Evolutionary conservation across 768 basidiomycete species (phyloP).

Genomic region (Leccinum subgranulosum): DNA sequence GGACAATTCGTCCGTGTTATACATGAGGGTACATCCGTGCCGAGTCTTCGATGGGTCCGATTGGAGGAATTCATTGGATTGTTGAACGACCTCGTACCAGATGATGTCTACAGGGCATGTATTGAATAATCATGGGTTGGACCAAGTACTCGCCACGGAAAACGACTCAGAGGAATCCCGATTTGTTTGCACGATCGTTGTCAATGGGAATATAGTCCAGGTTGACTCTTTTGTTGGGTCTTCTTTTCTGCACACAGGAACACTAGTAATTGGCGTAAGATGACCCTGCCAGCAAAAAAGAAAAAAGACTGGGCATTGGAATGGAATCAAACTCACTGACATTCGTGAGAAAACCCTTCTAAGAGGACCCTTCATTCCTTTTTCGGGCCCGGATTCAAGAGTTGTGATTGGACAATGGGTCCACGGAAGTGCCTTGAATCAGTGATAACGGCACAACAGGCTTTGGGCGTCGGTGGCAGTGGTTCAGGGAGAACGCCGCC

Average conservation of each 20-base stretch:
- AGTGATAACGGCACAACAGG: too few relatives aligned
- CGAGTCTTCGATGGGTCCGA: constrained; percentile 34
- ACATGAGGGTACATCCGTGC: constrained; percentile 42
- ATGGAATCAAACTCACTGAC: too few relatives aligned
- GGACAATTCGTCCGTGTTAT: constrained; percentile 40
- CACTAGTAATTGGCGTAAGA: not conserved
- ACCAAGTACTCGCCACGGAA: not conserved
- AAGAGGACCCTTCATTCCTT: too few relatives aligned
- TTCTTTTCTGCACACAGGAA: too few relatives aligned
- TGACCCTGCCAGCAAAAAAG: not conserved
- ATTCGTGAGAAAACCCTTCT: too few relatives aligned
- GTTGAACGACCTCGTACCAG: constrained; percentile 35
- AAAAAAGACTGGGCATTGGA: too few relatives aligned
- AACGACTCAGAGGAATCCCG: not conserved
- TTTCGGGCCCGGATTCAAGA: too few relatives aligned
- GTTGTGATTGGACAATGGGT: too few relatives aligned
- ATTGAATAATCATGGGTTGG: constrained; percentile 1
- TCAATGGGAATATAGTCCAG: not conserved
- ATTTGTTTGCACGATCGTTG: not conserved
- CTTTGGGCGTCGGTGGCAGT: too few relatives aligned
- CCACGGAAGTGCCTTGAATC: too few relatives aligned
- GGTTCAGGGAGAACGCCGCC: too few relatives aligned
- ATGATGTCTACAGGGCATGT: constrained; percentile 27
- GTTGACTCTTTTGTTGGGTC: not conserved
- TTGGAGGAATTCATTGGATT: constrained; percentile 34